Conservation (phyloP, 2,329 filamentous ascomycete genomes). For the Fusarium longipes region DNA sequence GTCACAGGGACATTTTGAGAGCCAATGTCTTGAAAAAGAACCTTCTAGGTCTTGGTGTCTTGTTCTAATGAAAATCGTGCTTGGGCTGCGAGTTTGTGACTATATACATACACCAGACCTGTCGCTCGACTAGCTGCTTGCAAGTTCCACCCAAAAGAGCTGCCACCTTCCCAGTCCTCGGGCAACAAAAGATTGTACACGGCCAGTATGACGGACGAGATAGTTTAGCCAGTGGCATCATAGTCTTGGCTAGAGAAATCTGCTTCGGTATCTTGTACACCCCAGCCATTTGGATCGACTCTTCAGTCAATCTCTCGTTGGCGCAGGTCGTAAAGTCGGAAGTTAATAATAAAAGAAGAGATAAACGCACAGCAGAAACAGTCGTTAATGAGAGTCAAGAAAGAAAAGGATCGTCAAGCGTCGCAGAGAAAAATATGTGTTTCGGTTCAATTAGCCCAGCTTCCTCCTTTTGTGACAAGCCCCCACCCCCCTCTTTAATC, state of each 20-base stretch:
- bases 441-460: slow-evolving; percentile 26
- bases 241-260: not conserved
- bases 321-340: slow-evolving; percentile 32
- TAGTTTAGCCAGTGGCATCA: not conserved
- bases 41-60: slow-evolving; percentile 35
- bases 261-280: not conserved
- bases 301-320: slow-evolving; percentile 13
- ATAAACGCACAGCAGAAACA: slow-evolving; percentile 7
- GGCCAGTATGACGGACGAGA: not conserved
- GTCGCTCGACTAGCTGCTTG: slow-evolving; percentile 4
- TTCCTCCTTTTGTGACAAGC: slow-evolving; percentile 24
- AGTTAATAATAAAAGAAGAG: slow-evolving; percentile 15
- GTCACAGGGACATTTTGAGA: not conserved
- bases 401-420: slow-evolving; percentile 37
- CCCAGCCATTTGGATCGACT: not conserved
- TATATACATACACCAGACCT: slow-evolving; percentile 39
- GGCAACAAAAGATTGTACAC: not conserved
- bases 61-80: slow-evolving; percentile 26
- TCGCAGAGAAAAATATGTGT: slow-evolving; percentile 29
- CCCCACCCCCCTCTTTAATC: slow-evolving; percentile 18
- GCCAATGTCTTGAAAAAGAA: slow-evolving; percentile 4
- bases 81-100: slow-evolving; percentile 34
- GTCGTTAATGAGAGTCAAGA: slow-evolving; percentile 40
- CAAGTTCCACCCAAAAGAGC: slow-evolving; percentile 18
- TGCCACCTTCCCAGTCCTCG: slow-evolving; percentile 15